phyloP scores from a whole-genome alignment of 306 rosid genomes.

The Morella rubra region DNA sequence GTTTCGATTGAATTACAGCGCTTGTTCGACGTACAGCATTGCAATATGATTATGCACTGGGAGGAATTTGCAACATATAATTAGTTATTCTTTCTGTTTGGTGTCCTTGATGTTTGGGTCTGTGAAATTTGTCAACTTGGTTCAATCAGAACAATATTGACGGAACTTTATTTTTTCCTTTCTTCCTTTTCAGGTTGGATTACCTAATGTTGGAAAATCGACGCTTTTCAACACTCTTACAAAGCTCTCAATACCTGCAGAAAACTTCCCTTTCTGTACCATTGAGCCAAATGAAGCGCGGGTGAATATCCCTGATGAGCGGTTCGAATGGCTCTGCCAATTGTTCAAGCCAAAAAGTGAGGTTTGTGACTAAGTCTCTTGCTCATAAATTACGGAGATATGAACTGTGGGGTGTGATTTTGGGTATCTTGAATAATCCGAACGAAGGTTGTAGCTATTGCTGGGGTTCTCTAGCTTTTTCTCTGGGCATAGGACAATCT shows the following conservation, averaged over 20 bases:
- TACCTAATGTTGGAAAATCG: constrained; percentile 99
- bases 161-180: constrained; percentile 7
- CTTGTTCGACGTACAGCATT: neutral
- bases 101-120: neutral
- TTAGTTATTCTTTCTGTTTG: neutral
- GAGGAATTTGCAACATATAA: neutral
- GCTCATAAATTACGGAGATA: neutral
- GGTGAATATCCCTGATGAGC: constrained; percentile 88
- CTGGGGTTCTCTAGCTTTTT: neutral
- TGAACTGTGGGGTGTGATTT: neutral
- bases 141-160: neutral
- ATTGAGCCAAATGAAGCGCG: constrained; percentile 99
- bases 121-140: neutral
- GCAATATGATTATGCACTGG: neutral
- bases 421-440: neutral
- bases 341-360: constrained; percentile 88
- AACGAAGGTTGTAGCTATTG: neutral
- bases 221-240: constrained; percentile 95
- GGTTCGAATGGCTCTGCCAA: constrained; percentile 96
- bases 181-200: constrained; percentile 72
- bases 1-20: neutral
- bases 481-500: neutral
- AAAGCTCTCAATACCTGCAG: constrained; percentile 88
- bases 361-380: constrained; percentile 43
- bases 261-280: constrained; percentile 98